These are phyloP conservation scores for Globisporangium canariense DNA, from an alignment of 352 stramenopile species.

Conservation along the genomic window DNA sequence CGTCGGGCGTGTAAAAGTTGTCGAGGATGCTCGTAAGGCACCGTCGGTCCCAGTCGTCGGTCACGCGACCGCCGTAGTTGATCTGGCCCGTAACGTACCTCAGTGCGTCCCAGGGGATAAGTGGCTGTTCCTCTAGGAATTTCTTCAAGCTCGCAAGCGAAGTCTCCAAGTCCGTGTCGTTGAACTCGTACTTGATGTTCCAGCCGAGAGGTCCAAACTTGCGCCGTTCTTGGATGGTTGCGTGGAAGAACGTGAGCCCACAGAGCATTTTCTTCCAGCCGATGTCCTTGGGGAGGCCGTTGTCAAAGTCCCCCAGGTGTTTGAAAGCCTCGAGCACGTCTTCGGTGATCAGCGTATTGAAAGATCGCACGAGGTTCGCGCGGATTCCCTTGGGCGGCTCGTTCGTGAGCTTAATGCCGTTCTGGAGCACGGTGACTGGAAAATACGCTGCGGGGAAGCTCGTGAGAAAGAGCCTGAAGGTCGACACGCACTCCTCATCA, in stretches of 20 bases:
- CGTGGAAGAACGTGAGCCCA: slow-evolving; percentile 92
- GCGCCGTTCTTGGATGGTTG: slow-evolving; percentile 91
- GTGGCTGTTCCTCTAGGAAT: slow-evolving; percentile 90
- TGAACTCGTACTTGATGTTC: slow-evolving; percentile 97
- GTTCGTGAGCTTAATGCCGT: slow-evolving; percentile 93
- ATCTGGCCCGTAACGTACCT: slow-evolving; percentile 94
- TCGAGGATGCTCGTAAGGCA: slow-evolving; percentile 92
- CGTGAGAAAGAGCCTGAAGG: slow-evolving; percentile 91
- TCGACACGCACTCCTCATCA: slow-evolving; percentile 48
- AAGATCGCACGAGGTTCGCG: slow-evolving; percentile 87
- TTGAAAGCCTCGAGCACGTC: slow-evolving; percentile 64
- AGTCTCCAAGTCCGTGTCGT: slow-evolving; percentile 94
- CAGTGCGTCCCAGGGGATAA: slow-evolving; percentile 92
- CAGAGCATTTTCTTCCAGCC: slow-evolving; percentile 90
- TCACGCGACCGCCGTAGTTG: slow-evolving; percentile 95
- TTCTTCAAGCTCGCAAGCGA: slow-evolving; percentile 87
- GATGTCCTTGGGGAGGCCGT: slow-evolving; percentile 49
- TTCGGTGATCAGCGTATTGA: slow-evolving; percentile 83
- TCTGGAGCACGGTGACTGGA: slow-evolving; percentile 90
- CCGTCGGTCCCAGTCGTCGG: slow-evolving; percentile 93
- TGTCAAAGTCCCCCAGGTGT: slow-evolving; percentile 52
- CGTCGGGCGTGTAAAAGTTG: slow-evolving; percentile 87
- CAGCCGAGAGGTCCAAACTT: slow-evolving; percentile 94
- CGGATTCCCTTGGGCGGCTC: slow-evolving; percentile 91
- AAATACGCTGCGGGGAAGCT: slow-evolving; percentile 92